Percentiles rank a stretch among this genome's conserved stretches.
Conservation (phyloP, 805 yeast genomes). For the Lachancea kluyveri region DNA sequence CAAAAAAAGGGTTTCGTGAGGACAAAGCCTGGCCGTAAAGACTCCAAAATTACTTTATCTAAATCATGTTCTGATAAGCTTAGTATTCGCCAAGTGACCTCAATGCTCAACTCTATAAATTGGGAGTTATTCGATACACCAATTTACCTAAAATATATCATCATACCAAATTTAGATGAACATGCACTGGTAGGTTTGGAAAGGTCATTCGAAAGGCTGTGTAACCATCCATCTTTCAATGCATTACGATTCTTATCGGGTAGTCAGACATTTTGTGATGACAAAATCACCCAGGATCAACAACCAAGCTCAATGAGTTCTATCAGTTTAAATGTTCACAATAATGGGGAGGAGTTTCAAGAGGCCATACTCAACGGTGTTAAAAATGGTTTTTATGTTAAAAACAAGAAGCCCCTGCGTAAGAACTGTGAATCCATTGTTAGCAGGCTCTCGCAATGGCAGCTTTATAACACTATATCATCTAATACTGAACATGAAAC, state of each 20-base stretch:
- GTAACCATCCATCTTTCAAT: too few relatives aligned
- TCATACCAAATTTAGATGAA: slow-evolving; percentile 34
- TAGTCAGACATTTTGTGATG: slow-evolving; percentile 14
- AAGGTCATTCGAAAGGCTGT: slow-evolving; percentile 13
- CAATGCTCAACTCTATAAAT: slow-evolving; percentile 44
- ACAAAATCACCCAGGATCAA: slow-evolving; percentile 7
- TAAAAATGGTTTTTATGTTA: slow-evolving; percentile 49
- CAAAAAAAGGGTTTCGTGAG: slow-evolving; percentile 58
- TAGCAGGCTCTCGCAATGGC: slow-evolving; percentile 26
- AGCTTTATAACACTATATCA: slow-evolving; percentile 9
- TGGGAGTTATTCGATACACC: slow-evolving; percentile 30
- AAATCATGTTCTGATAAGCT: slow-evolving; percentile 90
- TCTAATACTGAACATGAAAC: slow-evolving; percentile 6
- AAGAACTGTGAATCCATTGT: slow-evolving; percentile 32
- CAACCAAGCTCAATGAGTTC: slow-evolving; percentile 21
- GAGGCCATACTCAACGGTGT: slow-evolving; percentile 50
- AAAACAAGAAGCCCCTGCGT: slow-evolving; percentile 37
- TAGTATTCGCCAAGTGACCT: slow-evolving; percentile 52
- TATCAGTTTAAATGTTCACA: slow-evolving; percentile 7
- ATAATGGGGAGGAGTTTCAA: slow-evolving; percentile 7
- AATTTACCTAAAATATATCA: slow-evolving; percentile 39
- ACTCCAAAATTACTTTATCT: slow-evolving; percentile 63
- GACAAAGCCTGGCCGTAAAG: slow-evolving; percentile 89
- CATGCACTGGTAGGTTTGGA: slow-evolving; percentile 4
- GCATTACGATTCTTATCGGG: slow-evolving; percentile 12